phyloP scores from a whole-genome alignment of 768 basidiomycete genomes.

The Mycena floridula region DNA sequence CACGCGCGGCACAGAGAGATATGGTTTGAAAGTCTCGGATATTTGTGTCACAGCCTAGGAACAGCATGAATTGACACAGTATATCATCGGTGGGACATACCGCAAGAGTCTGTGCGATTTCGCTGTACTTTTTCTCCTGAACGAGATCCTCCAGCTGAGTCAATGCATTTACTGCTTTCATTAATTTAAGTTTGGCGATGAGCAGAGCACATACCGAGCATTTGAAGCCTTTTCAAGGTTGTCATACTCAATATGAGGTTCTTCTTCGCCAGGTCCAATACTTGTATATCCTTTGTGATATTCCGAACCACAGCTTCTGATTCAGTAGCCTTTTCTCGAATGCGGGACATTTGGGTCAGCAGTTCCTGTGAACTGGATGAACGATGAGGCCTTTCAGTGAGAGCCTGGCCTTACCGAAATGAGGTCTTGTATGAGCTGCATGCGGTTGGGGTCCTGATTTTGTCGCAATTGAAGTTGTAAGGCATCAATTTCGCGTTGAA shows the following conservation, averaged over 20 bases:
- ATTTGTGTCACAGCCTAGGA: constrained; percentile 83
- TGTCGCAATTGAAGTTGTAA: constrained; percentile 61
- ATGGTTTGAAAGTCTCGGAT: constrained; percentile 72
- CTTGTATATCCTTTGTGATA: constrained; percentile 95
- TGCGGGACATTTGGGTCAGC: constrained; percentile 91
- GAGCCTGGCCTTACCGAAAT: constrained; percentile 63
- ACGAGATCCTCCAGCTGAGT: constrained; percentile 76
- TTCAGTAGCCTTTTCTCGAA: constrained; percentile 94
- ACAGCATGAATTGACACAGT: background rate
- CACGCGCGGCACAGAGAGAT: constrained; percentile 70
- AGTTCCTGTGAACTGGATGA: constrained; percentile 56
- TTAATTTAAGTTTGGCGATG: background rate
- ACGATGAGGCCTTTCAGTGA: background rate
- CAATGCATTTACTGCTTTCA: constrained; percentile 64
- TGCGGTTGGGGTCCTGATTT: constrained; percentile 83
- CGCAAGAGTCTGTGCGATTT: constrained; percentile 77
- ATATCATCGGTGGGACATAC: constrained; percentile 27
- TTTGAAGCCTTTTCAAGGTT: constrained; percentile 82
- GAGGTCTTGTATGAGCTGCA: constrained; percentile 92
- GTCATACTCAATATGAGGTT: constrained; percentile 90
- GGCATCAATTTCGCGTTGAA: constrained; percentile 66
- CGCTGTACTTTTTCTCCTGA: constrained; percentile 72
- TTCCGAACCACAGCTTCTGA: constrained; percentile 93
- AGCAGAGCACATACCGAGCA: constrained; percentile 64
- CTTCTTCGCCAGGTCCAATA: constrained; percentile 88